phyloP scores from a whole-genome alignment of 441 rosid species.

The Erysimum pusillum region DNA sequence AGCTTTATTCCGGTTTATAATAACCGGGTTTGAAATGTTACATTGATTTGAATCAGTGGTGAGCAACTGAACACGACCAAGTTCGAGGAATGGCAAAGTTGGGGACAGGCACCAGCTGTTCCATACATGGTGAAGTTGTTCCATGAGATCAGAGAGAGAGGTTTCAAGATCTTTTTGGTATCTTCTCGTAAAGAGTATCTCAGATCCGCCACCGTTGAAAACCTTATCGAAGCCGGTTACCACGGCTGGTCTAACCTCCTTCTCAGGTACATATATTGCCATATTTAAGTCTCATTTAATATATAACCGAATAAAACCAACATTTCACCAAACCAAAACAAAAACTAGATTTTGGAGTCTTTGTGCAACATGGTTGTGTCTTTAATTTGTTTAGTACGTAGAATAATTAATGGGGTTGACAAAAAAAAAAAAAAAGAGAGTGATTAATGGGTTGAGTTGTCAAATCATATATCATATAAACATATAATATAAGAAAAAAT shows the following conservation, averaged over 20 bases:
- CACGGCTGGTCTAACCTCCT: conserved; percentile 82
- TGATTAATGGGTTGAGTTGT: background rate
- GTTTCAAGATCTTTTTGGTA: conserved; percentile 74
- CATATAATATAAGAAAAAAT: too few relatives aligned
- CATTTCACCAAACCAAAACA: background rate
- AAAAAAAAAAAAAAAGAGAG: background rate
- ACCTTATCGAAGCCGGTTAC: conserved; percentile 79
- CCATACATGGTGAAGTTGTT: conserved; percentile 59
- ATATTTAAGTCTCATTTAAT: background rate
- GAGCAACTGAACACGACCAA: conserved; percentile 64
- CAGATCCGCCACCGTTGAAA: conserved; percentile 80
- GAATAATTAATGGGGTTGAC: background rate
- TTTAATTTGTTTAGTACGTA: background rate
- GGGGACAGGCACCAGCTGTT: conserved; percentile 76
- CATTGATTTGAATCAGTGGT: conserved; percentile 56
- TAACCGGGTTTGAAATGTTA: conserved; percentile 6
- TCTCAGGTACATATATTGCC: conserved; percentile 55
- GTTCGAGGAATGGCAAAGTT: conserved; percentile 76
- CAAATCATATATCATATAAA: too few relatives aligned
- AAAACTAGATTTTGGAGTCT: background rate
- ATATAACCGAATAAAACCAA: background rate
- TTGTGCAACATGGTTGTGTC: background rate
- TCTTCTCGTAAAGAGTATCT: conserved; percentile 80
- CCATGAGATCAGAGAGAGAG: conserved; percentile 69
- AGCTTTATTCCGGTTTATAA: background rate